Percentiles rank a stretch among this genome's conserved stretches.
Evolutionary conservation across 1,284 basidiomycete species (phyloP).

Genomic region (Pascua guehoae): DNA sequence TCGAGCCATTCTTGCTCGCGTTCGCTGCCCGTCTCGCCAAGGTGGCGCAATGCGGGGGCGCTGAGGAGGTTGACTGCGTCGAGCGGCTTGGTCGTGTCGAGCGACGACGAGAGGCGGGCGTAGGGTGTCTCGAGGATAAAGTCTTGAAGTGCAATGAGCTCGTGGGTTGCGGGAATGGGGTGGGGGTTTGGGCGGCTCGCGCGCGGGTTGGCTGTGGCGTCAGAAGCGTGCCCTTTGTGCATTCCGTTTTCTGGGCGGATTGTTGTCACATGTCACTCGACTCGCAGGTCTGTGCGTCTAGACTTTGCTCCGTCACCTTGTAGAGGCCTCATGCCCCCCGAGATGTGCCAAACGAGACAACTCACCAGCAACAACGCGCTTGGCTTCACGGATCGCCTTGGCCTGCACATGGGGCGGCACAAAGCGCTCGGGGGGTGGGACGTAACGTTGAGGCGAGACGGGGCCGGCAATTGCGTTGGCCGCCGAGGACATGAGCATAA

Average conservation of each 20-base stretch:
- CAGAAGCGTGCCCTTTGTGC: slow-evolving; percentile 3
- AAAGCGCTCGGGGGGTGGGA: not conserved
- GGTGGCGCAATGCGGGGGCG: slow-evolving; percentile 20
- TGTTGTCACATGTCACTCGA: not conserved
- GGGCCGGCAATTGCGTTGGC: slow-evolving; percentile 23
- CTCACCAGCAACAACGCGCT: slow-evolving; percentile 16
- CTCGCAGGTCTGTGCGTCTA: not conserved
- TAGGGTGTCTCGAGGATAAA: slow-evolving; percentile 39
- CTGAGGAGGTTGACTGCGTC: slow-evolving; percentile 41
- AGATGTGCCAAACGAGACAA: not conserved
- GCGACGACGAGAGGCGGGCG: slow-evolving; percentile 30
- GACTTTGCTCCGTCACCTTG: not conserved
- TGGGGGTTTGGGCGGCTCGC: slow-evolving; percentile 25
- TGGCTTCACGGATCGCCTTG: not conserved
- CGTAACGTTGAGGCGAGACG: slow-evolving; percentile 17
- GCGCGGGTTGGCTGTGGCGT: slow-evolving; percentile 14
- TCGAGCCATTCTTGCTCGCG: slow-evolving; percentile 27
- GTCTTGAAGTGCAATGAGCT: slow-evolving; percentile 47
- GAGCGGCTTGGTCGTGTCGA: slow-evolving; percentile 34
- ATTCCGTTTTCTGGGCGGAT: not conserved
- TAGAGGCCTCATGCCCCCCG: not conserved
- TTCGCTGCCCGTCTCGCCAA: slow-evolving; percentile 21
- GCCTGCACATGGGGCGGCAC: slow-evolving; percentile 3
- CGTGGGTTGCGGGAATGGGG: slow-evolving; percentile 38
- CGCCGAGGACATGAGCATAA: slow-evolving; percentile 22